Percentiles rank a stretch among this genome's conserved stretches.
Conservation (phyloP, 257 asterid species). For the Voacanga thouarsii region DNA sequence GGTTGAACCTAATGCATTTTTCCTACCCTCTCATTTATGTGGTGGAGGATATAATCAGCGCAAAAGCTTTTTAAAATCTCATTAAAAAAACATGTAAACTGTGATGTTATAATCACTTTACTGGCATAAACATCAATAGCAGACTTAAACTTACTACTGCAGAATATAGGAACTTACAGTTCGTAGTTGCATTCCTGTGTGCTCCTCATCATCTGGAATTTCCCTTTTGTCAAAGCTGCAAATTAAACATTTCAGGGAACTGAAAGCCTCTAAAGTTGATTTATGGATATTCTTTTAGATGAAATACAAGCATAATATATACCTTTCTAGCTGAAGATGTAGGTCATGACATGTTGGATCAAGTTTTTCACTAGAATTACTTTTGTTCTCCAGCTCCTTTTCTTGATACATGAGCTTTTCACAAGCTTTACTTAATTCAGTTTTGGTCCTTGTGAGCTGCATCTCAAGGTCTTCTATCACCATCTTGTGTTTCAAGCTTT, state of each 20-base stretch:
- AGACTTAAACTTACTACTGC: not conserved
- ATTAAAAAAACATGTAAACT: not conserved
- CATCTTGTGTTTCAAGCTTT: conserved; percentile 29
- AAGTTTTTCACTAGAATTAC: conserved; percentile 20
- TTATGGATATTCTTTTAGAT: conserved; percentile 5
- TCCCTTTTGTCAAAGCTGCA: conserved; percentile 42
- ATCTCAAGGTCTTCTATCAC: conserved; percentile 40
- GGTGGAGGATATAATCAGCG: not conserved
- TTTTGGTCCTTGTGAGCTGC: conserved; percentile 34
- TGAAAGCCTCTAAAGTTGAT: conserved; percentile 8
- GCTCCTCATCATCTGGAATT: conserved; percentile 30
- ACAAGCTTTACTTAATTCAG: conserved; percentile 37
- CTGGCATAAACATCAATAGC: not conserved
- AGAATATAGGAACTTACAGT: conserved; percentile 45
- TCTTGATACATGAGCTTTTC: conserved; percentile 34
- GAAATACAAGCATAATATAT: conserved; percentile 14
- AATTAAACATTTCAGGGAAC: conserved; percentile 25
- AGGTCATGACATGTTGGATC: conserved; percentile 37
- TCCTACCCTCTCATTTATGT: not conserved
- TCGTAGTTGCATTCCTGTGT: conserved; percentile 41
- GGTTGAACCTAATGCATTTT: not conserved
- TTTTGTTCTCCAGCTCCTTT: conserved; percentile 34
- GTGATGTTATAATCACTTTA: not conserved
- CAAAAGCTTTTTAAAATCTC: not conserved
- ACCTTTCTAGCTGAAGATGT: conserved; percentile 50